phyloP scores from a whole-genome alignment of 208 protist genomes.

The Acanthamoeba sp. region DNA sequence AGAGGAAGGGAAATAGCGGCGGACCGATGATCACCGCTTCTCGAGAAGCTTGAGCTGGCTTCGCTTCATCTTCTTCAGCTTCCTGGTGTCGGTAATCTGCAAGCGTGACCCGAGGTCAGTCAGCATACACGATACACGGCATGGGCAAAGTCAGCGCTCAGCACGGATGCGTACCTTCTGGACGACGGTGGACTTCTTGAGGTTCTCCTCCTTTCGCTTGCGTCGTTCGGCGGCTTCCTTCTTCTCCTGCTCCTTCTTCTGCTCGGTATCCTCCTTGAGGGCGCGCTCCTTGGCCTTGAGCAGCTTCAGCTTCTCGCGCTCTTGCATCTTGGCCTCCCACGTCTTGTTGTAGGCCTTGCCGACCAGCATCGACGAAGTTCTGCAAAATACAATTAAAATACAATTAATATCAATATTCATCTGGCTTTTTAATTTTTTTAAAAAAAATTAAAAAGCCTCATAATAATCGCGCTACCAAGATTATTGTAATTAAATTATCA shows the following conservation, averaged over 20 bases:
- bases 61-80: constrained; percentile 66
- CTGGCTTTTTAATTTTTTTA: too few relatives aligned
- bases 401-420: too few relatives aligned
- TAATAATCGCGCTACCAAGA: too few relatives aligned
- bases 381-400: neutral
- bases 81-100: constrained; percentile 52
- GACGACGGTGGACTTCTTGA: constrained; percentile 56
- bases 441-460: too few relatives aligned
- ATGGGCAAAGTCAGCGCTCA: neutral
- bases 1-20: neutral
- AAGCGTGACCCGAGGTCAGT: too few relatives aligned
- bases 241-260: constrained; percentile 61
- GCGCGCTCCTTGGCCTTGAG: neutral
- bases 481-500: too few relatives aligned
- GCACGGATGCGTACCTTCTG: neutral
- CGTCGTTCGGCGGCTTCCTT: constrained; percentile 35
- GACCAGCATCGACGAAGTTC: constrained; percentile 5
- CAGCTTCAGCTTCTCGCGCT: constrained; percentile 23
- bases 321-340: neutral
- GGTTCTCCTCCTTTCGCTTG: constrained; percentile 54
- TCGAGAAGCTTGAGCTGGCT: constrained; percentile 55
- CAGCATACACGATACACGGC: neutral
- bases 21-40: constrained; percentile 14
- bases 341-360: constrained; percentile 35
- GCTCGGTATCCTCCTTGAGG: constrained; percentile 22